Evolutionary conservation across 2,329 filamentous ascomycete genomes (phyloP).

Genomic region (Thermomyces lanuginosus): DNA sequence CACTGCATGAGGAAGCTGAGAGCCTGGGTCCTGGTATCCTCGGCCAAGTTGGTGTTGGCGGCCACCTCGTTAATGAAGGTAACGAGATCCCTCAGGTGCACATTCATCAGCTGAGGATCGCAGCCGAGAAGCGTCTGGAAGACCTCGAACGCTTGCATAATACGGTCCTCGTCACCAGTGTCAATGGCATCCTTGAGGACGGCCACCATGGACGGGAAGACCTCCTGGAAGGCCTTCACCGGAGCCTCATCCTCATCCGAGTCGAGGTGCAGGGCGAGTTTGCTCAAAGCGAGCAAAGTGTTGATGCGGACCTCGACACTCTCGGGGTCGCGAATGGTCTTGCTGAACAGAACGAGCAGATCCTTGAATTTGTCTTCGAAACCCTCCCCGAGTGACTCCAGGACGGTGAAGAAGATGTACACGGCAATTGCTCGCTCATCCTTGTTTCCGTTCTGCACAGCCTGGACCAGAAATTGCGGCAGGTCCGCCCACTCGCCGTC

Average conservation of each 20-base stretch:
- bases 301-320: conserved; percentile 89
- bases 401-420: conserved; percentile 81
- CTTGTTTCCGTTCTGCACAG: conserved; percentile 57
- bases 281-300: conserved; percentile 77
- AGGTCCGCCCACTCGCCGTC: conserved; percentile 76
- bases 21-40: conserved; percentile 77
- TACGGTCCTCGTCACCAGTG: conserved; percentile 66
- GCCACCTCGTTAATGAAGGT: conserved; percentile 87
- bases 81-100: conserved; percentile 77
- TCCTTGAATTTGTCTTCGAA: conserved; percentile 67
- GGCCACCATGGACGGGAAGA: conserved; percentile 75
- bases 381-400: conserved; percentile 72
- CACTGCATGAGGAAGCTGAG: conserved; percentile 87
- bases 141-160: conserved; percentile 83
- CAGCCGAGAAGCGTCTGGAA: conserved; percentile 91
- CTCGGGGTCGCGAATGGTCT: conserved; percentile 77
- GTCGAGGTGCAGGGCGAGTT: conserved; percentile 73
- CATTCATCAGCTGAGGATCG: conserved; percentile 65
- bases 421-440: conserved; percentile 77
- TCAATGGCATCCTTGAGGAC: conserved; percentile 75
- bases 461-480: conserved; percentile 60
- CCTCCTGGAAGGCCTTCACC: conserved; percentile 57
- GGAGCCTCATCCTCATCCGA: conserved; percentile 66
- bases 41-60: conserved; percentile 57
- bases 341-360: conserved; percentile 68